Conservation (phyloP, 140 eudicot genomes). For the Erigeron philadelphicus region DNA sequence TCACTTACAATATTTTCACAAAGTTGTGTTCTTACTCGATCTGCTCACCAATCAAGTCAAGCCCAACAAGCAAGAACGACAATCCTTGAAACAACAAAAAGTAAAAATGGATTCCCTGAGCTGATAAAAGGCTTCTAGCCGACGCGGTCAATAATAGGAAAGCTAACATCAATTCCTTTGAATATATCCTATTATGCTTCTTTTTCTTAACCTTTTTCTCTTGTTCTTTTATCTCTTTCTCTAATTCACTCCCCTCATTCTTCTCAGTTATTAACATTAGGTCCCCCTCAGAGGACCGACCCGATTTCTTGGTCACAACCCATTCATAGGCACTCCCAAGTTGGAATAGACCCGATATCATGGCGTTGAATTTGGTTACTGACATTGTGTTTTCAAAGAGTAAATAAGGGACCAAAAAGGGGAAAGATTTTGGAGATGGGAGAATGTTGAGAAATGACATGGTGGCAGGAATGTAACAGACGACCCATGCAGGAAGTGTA, state of each 20-base stretch:
- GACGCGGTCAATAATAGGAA: constrained; percentile 69
- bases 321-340: constrained; percentile 78
- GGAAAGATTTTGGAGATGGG: constrained; percentile 76
- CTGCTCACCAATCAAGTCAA: constrained; percentile 85
- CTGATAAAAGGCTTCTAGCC: constrained; percentile 77
- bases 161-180: constrained; percentile 80
- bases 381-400: constrained; percentile 93
- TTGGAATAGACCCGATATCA: constrained; percentile 72
- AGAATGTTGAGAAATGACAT: constrained; percentile 72
- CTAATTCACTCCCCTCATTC: constrained; percentile 17
- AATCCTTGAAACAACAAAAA: constrained; percentile 84
- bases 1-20: no score
- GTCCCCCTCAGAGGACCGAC: constrained; percentile 83
- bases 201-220: constrained; percentile 25
- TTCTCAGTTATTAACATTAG: constrained; percentile 47
- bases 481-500: constrained; percentile 81
- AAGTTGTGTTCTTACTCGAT: neutral
- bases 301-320: constrained; percentile 82
- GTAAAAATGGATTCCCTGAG: constrained; percentile 85
- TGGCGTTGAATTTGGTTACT: constrained; percentile 86
- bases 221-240: neutral
- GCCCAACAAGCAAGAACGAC: constrained; percentile 73
- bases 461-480: constrained; percentile 77
- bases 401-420: constrained; percentile 81
- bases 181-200: constrained; percentile 51